A percentile compares a stretch with the other conserved stretches of the same genome.
These are phyloP conservation scores for Andrographis paniculata DNA, from an alignment of 305 asterid species.

Conservation along the genomic window DNA sequence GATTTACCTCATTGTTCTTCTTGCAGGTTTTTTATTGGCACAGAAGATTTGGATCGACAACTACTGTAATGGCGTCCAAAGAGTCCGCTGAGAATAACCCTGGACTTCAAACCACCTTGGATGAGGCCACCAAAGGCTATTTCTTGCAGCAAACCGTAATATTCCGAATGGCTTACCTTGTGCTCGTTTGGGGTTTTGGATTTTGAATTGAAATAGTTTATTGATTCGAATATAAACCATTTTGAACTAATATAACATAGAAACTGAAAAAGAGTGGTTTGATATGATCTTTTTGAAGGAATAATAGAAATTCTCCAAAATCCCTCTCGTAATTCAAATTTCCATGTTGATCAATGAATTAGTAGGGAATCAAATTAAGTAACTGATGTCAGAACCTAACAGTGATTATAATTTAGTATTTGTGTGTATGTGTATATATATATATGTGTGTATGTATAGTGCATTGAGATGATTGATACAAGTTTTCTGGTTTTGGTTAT, in stretches of 20 bases:
- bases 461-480: too few species aligned
- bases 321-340: too few species aligned
- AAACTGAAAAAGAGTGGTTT: too few species aligned
- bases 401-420: neutral
- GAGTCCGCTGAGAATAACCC: slow-evolving; percentile 73
- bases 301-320: too few species aligned
- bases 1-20: neutral
- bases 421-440: neutral
- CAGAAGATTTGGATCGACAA: slow-evolving; percentile 30
- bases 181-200: neutral
- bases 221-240: neutral
- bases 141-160: slow-evolving; percentile 85
- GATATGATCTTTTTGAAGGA: too few species aligned
- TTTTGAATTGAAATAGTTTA: neutral
- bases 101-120: slow-evolving; percentile 53
- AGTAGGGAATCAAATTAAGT: too few species aligned
- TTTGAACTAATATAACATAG: too few species aligned
- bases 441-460: too few species aligned
- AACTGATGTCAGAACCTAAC: too few species aligned
- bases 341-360: too few species aligned
- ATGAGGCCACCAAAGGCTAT: slow-evolving; percentile 80
- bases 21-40: slow-evolving; percentile 36
- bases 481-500: neutral
- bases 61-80: slow-evolving; percentile 48
- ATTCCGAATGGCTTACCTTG: neutral